Evolutionary conservation across 768 basidiomycete species (phyloP).

Genomic region (Leccinum imitatum): DNA sequence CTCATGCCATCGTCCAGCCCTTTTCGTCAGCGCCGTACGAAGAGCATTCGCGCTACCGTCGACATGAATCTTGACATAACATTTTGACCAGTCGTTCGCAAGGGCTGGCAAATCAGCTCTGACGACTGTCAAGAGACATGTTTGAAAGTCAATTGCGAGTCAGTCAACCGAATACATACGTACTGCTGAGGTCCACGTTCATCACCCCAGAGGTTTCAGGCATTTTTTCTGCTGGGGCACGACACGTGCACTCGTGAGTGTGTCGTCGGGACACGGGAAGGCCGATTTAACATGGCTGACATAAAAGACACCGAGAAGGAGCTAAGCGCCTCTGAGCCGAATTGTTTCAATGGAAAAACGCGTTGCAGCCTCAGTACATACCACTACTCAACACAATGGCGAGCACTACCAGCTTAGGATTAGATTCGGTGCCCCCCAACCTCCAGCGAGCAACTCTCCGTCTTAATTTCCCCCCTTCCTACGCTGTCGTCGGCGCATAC

Average conservation of each 20-base stretch:
- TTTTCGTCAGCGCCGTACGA: constrained; percentile 19
- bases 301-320: constrained; percentile 1
- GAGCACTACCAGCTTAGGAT: neutral
- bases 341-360: too few relatives aligned
- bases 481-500: constrained; percentile 83
- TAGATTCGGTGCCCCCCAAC: constrained; percentile 40
- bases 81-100: constrained; percentile 24
- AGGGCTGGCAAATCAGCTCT: constrained; percentile 23
- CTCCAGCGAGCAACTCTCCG: constrained; percentile 57
- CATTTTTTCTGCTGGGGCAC: neutral
- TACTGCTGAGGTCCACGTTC: constrained; percentile 20
- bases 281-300: neutral
- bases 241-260: neutral
- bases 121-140: constrained; percentile 15
- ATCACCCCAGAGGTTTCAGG: constrained; percentile 24
- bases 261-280: neutral
- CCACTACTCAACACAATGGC: neutral
- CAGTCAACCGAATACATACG: constrained; percentile 1
- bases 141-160: constrained; percentile 1
- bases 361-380: neutral
- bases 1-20: constrained; percentile 13
- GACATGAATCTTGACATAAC: constrained; percentile 22
- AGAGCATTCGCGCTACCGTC: constrained; percentile 14
- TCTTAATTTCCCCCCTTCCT: constrained; percentile 77
- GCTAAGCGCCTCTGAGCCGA: too few relatives aligned